A percentile compares a stretch with the other conserved stretches of the same genome.
Evolutionary conservation across 768 basidiomycete species (phyloP).

Genomic region (Lentinula sp.): DNA sequence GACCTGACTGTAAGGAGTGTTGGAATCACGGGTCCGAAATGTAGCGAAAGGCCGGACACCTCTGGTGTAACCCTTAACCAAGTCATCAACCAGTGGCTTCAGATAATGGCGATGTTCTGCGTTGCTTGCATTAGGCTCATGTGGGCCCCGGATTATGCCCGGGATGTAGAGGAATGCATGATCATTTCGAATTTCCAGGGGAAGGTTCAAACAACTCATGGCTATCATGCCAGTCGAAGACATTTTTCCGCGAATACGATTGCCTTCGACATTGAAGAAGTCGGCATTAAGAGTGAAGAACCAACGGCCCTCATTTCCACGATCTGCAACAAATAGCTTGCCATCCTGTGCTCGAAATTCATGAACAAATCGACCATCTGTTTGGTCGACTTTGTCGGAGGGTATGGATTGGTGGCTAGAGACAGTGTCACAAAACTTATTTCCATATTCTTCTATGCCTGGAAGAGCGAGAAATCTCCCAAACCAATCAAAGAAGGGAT

Average conservation of each 20-base stretch:
- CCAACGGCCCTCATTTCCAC: conserved; percentile 3
- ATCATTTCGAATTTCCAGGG: background rate
- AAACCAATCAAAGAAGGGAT: too few species aligned
- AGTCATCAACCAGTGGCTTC: background rate
- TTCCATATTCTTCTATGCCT: background rate
- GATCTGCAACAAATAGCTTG: background rate
- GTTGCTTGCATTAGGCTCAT: background rate
- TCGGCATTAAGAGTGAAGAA: conserved; percentile 1
- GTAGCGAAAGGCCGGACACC: background rate
- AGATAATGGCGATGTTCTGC: conserved; percentile 3
- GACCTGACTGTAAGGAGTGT: background rate
- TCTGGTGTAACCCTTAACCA: background rate
- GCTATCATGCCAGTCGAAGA: background rate
- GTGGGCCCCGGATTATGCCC: background rate
- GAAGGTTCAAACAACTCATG: conserved; percentile 2
- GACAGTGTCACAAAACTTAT: background rate
- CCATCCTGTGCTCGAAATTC: background rate
- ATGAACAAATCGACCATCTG: background rate
- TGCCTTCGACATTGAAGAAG: conserved; percentile 1
- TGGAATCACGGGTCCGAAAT: background rate
- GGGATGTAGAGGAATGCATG: background rate
- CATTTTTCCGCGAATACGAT: background rate
- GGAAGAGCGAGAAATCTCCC: too few species aligned
- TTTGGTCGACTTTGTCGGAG: background rate
- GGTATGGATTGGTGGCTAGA: background rate